Conservation (phyloP, 441 rosid species). For the Brassica hybrid region DNA sequence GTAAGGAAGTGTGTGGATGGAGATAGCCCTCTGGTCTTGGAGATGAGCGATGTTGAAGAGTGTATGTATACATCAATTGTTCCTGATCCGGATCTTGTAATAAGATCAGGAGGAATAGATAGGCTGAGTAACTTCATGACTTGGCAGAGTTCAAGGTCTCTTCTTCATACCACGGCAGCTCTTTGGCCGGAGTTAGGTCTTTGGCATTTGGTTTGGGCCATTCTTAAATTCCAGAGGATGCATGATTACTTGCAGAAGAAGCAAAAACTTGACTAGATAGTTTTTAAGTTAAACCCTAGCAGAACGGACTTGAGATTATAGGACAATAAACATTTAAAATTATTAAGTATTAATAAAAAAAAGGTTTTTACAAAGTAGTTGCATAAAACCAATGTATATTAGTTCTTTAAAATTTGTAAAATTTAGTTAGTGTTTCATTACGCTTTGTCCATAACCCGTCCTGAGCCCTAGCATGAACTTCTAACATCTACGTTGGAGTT, state of each 20-base stretch:
- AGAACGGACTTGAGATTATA: neutral
- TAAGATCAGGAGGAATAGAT: constrained; percentile 49
- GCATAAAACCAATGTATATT: neutral
- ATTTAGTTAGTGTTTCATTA: neutral
- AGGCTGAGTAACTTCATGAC: constrained; percentile 56
- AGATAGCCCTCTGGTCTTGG: constrained; percentile 24
- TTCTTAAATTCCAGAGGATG: constrained; percentile 48
- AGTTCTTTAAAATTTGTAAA: neutral
- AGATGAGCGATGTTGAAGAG: constrained; percentile 47
- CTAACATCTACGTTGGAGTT: neutral
- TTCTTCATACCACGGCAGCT: constrained; percentile 45
- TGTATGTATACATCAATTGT: too few relatives aligned
- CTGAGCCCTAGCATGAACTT: neutral
- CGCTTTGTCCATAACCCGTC: neutral
- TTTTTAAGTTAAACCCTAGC: neutral
- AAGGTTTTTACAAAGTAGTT: neutral
- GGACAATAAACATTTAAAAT: neutral
- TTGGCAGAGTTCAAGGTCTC: constrained; percentile 53
- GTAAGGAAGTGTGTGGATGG: constrained; percentile 25
- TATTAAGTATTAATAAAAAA: neutral
- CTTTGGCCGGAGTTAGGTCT: constrained; percentile 65
- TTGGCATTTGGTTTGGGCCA: constrained; percentile 55
- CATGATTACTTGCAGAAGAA: constrained; percentile 46
- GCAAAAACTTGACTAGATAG: constrained; percentile 35
- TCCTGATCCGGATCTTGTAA: constrained; percentile 55